Base-by-base conservation (phyloP, 495 filamentous ascomycete species). In the Entonaema liquescens region DNA sequence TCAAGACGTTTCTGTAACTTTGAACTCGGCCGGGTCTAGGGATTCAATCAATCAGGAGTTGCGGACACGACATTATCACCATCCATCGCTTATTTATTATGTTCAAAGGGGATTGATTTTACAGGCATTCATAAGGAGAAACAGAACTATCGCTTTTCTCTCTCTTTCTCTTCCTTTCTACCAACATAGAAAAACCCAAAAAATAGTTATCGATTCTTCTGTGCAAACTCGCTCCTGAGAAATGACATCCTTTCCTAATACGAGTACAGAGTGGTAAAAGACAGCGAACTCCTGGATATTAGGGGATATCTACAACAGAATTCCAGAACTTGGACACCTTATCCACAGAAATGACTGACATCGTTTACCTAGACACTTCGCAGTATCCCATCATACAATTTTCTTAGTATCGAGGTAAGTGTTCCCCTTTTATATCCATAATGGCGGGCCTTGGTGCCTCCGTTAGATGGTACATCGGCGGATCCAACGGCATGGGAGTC, bases 101-200 rank as follows among this genome's bases (percentile, higher is more conserved):
- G 7, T 52, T 57, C 15, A 28, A 31, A 28, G 59, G 68, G 64
- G n/a, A n/a, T n/a, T n/a, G n/a, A 31, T 58, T 52, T 53, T 47
- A 60, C 47, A 60, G 68, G 42, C 62, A 66, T 71, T 64, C 47
- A 65, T 54, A 54, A 60, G 56, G 47, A 29, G 59, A 61, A 70
- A 65, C 65, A 68, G 65, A 73, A 65, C 70, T 68, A 50, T 68
- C 70, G 57, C 62, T 68, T 65, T 56, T 57, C 17, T 31, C 31
- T 47, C 19, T 47, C 3, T 38, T 65, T 60, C 42, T 54, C 44
- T 29, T 28, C 28, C 13, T 54, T n/a, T 68, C 57, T 33, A 58
- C 29, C 17, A 53, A 67, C 55, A 58, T 67, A 63, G 54, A 58
- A 67, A 73, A 68, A 33, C 19, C 13, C 38, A 65, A 62, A 68